phyloP scores from a whole-genome alignment of 2,329 filamentous ascomycete genomes.

The Lachnellula hyalina region DNA sequence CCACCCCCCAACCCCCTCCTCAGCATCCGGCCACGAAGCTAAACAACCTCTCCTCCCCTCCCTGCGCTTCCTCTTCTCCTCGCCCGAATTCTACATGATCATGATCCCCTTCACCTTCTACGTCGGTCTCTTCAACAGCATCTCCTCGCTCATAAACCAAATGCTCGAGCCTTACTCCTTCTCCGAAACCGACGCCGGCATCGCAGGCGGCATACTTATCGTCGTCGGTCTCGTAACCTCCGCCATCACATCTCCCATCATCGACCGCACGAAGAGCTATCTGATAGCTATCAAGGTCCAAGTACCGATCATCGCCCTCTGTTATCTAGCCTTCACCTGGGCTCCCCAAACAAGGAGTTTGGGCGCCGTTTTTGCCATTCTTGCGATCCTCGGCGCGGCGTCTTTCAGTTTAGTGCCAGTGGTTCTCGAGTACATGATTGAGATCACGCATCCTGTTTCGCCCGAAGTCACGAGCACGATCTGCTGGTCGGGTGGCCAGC shows the following conservation, averaged over 20 bases:
- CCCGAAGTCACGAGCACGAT: slow-evolving; percentile 81
- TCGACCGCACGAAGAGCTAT: slow-evolving; percentile 81
- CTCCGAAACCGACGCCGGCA: slow-evolving; percentile 76
- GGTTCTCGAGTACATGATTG: slow-evolving; percentile 78
- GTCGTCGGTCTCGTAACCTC: slow-evolving; percentile 72
- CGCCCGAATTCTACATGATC: slow-evolving; percentile 73
- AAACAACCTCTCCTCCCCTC: slow-evolving; percentile 50
- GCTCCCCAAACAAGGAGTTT: slow-evolving; percentile 57
- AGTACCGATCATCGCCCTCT: slow-evolving; percentile 67
- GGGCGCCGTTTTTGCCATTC: slow-evolving; percentile 67
- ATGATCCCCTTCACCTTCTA: slow-evolving; percentile 77
- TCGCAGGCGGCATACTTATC: slow-evolving; percentile 85
- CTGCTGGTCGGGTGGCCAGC: slow-evolving; percentile 81
- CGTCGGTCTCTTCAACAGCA: slow-evolving; percentile 89
- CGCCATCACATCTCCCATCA: slow-evolving; percentile 72
- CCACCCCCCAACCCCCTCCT: slow-evolving; percentile 70
- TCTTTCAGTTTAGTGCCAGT: slow-evolving; percentile 79
- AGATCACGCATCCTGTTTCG: slow-evolving; percentile 79
- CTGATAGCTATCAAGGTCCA: slow-evolving; percentile 66
- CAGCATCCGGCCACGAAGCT: slow-evolving; percentile 52
- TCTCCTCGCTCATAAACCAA: slow-evolving; percentile 84
- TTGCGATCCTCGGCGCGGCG: slow-evolving; percentile 71
- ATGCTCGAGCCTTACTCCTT: slow-evolving; percentile 84
- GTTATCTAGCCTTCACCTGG: slow-evolving; percentile 76
- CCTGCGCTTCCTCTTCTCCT: slow-evolving; percentile 48